Conservation (phyloP, 169 alveolate species). For the Plasmodium cynomolgi region DNA sequence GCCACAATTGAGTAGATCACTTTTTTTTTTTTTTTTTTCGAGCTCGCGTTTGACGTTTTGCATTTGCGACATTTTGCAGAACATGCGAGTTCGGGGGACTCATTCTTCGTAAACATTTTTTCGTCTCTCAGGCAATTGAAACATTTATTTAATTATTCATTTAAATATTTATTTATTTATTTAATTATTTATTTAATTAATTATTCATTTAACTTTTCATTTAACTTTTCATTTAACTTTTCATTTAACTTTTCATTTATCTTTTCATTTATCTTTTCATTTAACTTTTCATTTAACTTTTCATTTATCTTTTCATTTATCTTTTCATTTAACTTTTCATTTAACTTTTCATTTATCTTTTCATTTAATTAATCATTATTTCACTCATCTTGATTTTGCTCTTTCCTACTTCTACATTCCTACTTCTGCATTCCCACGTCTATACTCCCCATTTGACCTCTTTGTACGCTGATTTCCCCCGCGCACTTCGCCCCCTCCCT, state of each 20-base stretch:
- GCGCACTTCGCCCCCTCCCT: neutral
- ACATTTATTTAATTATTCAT: no score
- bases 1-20: neutral
- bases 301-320: no score
- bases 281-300: no score
- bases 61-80: neutral
- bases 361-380: neutral
- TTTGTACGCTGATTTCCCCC: neutral
- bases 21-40: neutral
- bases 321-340: no score
- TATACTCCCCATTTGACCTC: neutral
- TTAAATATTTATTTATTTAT: no score
- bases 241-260: no score
- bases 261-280: neutral
- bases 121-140: neutral
- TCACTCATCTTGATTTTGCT: neutral
- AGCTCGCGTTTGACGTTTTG: neutral
- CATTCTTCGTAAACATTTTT: neutral
- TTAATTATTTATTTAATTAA: no score
- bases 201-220: no score
- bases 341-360: neutral
- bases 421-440: neutral
- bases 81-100: neutral
- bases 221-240: no score
- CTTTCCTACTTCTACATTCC: neutral